Conservation (phyloP, 257 asterid genomes). For the Solanum chmielewskii region DNA sequence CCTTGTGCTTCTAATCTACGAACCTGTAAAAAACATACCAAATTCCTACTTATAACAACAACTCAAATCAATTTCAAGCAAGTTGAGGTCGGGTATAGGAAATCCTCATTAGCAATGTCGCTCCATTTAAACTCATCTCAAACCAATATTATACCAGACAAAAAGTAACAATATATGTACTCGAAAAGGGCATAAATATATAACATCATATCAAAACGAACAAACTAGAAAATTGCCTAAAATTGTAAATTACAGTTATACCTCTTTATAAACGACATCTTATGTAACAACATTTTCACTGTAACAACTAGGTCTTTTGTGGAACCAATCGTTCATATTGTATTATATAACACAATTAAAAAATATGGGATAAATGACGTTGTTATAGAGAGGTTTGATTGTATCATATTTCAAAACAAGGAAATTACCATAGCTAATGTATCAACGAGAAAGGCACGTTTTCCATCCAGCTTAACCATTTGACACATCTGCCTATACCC, state of each 20-base stretch:
- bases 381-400: not conserved
- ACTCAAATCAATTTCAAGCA: not conserved
- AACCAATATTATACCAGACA: not conserved
- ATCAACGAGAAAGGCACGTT: constrained; percentile 41
- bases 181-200: not conserved
- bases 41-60: not conserved
- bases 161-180: not conserved
- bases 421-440: constrained; percentile 40
- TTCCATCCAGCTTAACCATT: constrained; percentile 25
- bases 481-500: constrained; percentile 35
- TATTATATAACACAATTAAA: not conserved
- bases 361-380: not conserved
- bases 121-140: not conserved
- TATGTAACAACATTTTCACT: not conserved
- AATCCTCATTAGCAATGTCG: not conserved
- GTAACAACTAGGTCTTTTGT: not conserved
- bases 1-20: constrained; percentile 57
- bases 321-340: not conserved
- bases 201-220: not conserved
- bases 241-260: not conserved
- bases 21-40: constrained; percentile 19
- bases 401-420: not conserved
- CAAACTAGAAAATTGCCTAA: not conserved
- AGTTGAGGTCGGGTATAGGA: not conserved
- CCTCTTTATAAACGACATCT: not conserved